Evolutionary conservation across 768 basidiomycete genomes (phyloP).

Genomic region (Trametes punicea): DNA sequence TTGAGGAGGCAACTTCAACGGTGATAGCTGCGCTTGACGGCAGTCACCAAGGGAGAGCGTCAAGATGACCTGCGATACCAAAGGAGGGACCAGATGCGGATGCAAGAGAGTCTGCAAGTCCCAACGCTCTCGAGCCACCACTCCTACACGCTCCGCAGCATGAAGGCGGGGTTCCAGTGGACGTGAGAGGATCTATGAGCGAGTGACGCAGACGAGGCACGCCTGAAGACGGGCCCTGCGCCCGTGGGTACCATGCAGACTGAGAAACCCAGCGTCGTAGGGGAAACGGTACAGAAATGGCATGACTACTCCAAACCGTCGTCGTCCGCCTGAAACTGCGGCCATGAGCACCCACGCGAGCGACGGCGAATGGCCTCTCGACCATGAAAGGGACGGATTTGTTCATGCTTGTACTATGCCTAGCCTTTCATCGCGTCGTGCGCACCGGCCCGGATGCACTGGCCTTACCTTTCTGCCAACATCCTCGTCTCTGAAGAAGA

Average conservation of each 20-base stretch:
- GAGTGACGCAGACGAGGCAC: background rate
- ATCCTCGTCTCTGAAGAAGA: slow-evolving; percentile 92
- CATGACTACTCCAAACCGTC: slow-evolving; percentile 3
- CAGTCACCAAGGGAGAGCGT: background rate
- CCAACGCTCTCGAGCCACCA: background rate
- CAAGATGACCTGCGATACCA: background rate
- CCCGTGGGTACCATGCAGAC: slow-evolving; percentile 8
- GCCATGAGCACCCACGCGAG: background rate
- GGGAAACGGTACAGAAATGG: slow-evolving; percentile 7
- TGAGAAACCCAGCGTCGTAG: background rate
- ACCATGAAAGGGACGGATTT: background rate
- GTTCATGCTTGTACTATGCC: background rate
- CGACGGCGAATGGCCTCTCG: background rate
- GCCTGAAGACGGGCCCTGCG: slow-evolving; percentile 6
- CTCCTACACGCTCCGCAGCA: slow-evolving; percentile 14
- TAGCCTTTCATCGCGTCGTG: background rate
- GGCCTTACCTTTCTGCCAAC: slow-evolving; percentile 79
- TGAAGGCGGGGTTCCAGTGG: background rate
- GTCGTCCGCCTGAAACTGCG: background rate
- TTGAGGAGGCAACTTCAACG: background rate
- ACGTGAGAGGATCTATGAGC: slow-evolving; percentile 10
- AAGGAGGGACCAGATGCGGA: background rate
- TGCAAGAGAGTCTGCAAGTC: background rate
- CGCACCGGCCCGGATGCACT: background rate
- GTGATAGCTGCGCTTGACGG: background rate